Percentiles rank a stretch among this genome's conserved stretches.
phyloP scores from a whole-genome alignment of 1,139 yeast species.

The Yamadazyma sp. region DNA sequence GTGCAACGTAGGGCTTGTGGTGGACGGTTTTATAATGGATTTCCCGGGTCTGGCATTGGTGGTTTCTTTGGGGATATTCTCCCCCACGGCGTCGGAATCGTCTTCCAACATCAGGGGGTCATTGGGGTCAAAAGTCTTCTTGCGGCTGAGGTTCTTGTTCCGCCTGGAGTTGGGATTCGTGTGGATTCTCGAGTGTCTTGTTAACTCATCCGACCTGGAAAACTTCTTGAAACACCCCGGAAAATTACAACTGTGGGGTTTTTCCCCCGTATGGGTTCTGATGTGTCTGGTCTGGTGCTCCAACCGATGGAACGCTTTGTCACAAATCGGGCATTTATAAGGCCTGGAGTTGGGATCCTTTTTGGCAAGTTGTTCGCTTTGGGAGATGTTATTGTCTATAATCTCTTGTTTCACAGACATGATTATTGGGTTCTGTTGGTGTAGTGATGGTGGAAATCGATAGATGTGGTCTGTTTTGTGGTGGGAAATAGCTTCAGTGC shows the following conservation, averaged over 20 bases:
- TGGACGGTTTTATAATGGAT: constrained; percentile 1
- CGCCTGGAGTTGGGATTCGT: constrained; percentile 72
- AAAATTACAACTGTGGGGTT: constrained; percentile 84
- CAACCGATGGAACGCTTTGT: constrained; percentile 85
- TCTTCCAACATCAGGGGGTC: background rate
- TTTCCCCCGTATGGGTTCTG: constrained; percentile 93
- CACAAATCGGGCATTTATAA: constrained; percentile 88
- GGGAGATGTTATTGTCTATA: background rate
- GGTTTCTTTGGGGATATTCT: background rate
- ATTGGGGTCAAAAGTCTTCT: constrained; percentile 5
- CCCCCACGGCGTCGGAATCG: background rate
- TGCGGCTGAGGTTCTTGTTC: constrained; percentile 37
- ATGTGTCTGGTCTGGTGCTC: constrained; percentile 96
- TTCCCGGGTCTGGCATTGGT: background rate
- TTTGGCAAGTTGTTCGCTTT: constrained; percentile 2
- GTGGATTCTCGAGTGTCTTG: constrained; percentile 87
- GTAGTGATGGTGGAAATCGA: too few relatives aligned
- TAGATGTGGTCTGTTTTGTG: background rate
- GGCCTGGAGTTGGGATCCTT: constrained; percentile 53
- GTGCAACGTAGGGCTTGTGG: constrained; percentile 1
- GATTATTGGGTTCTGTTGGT: background rate
- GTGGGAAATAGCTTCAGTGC: background rate
- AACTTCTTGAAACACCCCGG: constrained; percentile 88
- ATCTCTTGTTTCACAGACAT: constrained; percentile 6
- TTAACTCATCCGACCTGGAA: constrained; percentile 85